Conservation (phyloP, 495 filamentous ascomycete species). For the Neurospora sp. region DNA sequence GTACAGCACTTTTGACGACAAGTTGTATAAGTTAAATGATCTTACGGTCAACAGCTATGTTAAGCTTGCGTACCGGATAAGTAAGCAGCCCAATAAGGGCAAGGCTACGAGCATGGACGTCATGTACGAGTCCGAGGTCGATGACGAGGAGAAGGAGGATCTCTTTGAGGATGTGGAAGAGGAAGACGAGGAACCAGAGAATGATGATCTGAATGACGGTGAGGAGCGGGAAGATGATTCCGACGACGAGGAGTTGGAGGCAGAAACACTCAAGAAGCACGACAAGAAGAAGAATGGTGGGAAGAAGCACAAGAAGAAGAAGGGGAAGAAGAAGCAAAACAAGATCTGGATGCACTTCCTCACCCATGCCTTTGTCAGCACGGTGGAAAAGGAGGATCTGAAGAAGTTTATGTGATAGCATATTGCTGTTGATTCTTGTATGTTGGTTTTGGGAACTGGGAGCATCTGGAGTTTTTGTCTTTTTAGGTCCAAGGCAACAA, state of each 20-base stretch:
- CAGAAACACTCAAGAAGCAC: constrained; percentile 24
- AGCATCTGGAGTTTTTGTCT: not conserved
- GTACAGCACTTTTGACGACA: constrained; percentile 71
- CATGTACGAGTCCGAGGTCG: not conserved
- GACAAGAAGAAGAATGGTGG: constrained; percentile 27
- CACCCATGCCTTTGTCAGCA: constrained; percentile 68
- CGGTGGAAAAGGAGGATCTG: constrained; percentile 50
- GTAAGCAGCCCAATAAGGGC: constrained; percentile 29
- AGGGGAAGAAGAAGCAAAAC: constrained; percentile 39
- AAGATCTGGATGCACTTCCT: constrained; percentile 69
- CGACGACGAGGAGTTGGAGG: constrained; percentile 11
- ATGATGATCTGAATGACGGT: constrained; percentile 1
- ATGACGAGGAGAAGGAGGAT: not conserved
- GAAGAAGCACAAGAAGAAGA: constrained; percentile 28
- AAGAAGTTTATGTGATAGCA: constrained; percentile 21
- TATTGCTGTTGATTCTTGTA: not conserved
- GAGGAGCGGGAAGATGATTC: not conserved
- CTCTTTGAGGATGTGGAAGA: not conserved
- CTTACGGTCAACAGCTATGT: constrained; percentile 78
- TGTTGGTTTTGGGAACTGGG: not conserved
- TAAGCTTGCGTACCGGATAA: constrained; percentile 68
- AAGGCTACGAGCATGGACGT: constrained; percentile 11
- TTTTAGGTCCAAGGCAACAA: not conserved
- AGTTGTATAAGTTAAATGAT: constrained; percentile 64
- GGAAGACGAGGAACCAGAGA: not conserved